A percentile compares a stretch with the other conserved stretches of the same genome.
phyloP scores from a whole-genome alignment of 2,329 filamentous ascomycete genomes.

The Paecilomyces formosus region DNA sequence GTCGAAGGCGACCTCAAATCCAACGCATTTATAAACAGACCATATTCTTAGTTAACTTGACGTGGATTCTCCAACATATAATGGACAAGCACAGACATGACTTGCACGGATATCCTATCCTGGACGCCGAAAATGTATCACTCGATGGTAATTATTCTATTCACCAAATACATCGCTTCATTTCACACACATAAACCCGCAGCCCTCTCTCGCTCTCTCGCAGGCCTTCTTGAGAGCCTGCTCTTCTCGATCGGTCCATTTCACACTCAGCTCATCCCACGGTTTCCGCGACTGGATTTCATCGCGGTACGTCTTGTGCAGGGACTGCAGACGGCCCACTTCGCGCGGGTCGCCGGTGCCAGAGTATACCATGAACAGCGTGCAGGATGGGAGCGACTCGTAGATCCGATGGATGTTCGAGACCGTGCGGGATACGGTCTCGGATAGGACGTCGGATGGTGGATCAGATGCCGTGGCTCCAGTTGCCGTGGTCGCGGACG shows the following conservation, averaged over 20 bases:
- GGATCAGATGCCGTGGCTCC: constrained; percentile 4
- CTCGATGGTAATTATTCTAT: too few species aligned
- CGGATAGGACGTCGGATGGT: constrained; percentile 28
- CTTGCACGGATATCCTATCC: too few species aligned
- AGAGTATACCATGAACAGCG: constrained; percentile 56
- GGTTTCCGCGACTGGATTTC: constrained; percentile 53
- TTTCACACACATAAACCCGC: constrained; percentile 54
- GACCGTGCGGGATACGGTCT: constrained; percentile 44
- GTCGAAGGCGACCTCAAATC: background rate
- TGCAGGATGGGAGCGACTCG: constrained; percentile 50
- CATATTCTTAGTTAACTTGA: too few species aligned
- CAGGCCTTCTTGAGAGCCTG: constrained; percentile 52
- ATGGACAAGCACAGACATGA: too few species aligned
- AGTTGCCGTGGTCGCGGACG: constrained; percentile 6
- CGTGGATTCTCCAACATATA: too few species aligned
- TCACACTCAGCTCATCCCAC: constrained; percentile 55
- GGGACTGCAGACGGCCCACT: constrained; percentile 46
- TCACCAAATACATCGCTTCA: constrained; percentile 17
- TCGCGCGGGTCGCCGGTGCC: constrained; percentile 57
- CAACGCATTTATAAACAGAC: background rate
- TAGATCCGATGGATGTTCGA: constrained; percentile 46
- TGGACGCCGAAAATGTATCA: too few species aligned
- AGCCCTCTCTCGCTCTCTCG: constrained; percentile 49
- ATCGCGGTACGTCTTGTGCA: constrained; percentile 49
- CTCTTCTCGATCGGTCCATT: constrained; percentile 59